A percentile compares a stretch with the other conserved stretches of the same genome.
Conservation (phyloP, 1,139 yeast genomes). For the Lodderomyces theae region DNA sequence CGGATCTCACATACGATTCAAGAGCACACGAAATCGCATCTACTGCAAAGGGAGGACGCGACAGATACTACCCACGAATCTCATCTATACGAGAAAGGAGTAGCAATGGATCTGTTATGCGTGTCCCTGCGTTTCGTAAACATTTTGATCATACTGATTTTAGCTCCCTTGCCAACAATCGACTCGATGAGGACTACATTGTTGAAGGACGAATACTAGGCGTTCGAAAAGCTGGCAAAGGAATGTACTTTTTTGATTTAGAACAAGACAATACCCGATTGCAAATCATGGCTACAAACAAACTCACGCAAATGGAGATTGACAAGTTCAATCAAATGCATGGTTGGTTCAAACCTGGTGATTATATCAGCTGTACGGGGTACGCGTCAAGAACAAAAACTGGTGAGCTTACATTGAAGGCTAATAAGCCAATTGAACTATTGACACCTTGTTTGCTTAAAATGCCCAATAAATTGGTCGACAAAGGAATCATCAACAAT, state of each 20-base stretch:
- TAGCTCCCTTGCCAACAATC: slow-evolving; percentile 15
- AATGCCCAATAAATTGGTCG: slow-evolving; percentile 60
- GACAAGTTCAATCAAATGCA: slow-evolving; percentile 48
- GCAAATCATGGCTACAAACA: slow-evolving; percentile 61
- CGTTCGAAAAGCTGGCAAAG: slow-evolving; percentile 63
- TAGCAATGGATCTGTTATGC: slow-evolving; percentile 16
- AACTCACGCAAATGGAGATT: slow-evolving; percentile 35
- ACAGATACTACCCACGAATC: slow-evolving; percentile 20
- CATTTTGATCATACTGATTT: slow-evolving; percentile 21
- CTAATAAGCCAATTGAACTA: slow-evolving; percentile 45
- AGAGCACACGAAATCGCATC: slow-evolving; percentile 8
- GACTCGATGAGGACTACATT: slow-evolving; percentile 14
- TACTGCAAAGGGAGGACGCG: slow-evolving; percentile 6
- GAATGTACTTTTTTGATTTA: slow-evolving; percentile 64
- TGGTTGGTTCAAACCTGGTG: slow-evolving; percentile 62
- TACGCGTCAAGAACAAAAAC: slow-evolving; percentile 69
- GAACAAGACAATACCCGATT: slow-evolving; percentile 54
- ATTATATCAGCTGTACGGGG: slow-evolving; percentile 63
- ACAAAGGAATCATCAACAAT: slow-evolving; percentile 55
- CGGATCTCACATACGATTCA: slow-evolving; percentile 6
- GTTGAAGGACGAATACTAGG: slow-evolving; percentile 58
- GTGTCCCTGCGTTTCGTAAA: slow-evolving; percentile 17
- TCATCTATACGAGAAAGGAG: slow-evolving; percentile 12
- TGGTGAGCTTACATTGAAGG: slow-evolving; percentile 75
- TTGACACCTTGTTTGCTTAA: slow-evolving; percentile 65